Evolutionary conservation across 805 yeast genomes (phyloP).

Genomic region (Candida manassasensis): DNA sequence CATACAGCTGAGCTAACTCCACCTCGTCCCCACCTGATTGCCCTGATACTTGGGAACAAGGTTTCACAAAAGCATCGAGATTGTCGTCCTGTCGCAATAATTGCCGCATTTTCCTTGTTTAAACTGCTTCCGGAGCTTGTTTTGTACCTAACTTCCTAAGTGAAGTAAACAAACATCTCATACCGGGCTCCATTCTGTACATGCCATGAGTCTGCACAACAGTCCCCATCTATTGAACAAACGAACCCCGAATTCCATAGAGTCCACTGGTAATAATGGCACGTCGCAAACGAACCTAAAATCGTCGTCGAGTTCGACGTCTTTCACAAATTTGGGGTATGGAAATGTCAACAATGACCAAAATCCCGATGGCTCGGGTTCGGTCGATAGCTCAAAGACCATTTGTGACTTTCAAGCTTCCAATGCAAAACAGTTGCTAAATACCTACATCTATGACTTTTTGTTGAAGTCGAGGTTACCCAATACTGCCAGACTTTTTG

Average conservation of each 20-base stretch:
- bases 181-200: too few relatives aligned
- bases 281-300: not conserved
- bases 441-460: slow-evolving; percentile 85
- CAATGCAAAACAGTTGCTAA: slow-evolving; percentile 55
- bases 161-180: too few relatives aligned
- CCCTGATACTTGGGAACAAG: too few relatives aligned
- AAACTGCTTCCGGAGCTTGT: too few relatives aligned
- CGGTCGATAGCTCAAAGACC: slow-evolving; percentile 23
- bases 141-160: too few relatives aligned
- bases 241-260: slow-evolving; percentile 25
- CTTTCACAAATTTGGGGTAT: slow-evolving; percentile 1
- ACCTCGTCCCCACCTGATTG: too few relatives aligned
- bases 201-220: slow-evolving; percentile 30
- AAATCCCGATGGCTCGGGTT: slow-evolving; percentile 17
- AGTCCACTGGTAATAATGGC: slow-evolving; percentile 3
- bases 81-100: too few relatives aligned
- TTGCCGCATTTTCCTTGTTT: too few relatives aligned
- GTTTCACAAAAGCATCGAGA: too few relatives aligned
- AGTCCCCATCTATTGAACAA: slow-evolving; percentile 33
- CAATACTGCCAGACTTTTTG: slow-evolving; percentile 69
- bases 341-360: not conserved
- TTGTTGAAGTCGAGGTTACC: slow-evolving; percentile 66
- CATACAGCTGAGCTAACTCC: too few relatives aligned
- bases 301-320: slow-evolving; percentile 1
- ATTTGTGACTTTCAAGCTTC: slow-evolving; percentile 43